phyloP scores from a whole-genome alignment of 1,284 basidiomycete genomes.

The Trichosporon sp. region DNA sequence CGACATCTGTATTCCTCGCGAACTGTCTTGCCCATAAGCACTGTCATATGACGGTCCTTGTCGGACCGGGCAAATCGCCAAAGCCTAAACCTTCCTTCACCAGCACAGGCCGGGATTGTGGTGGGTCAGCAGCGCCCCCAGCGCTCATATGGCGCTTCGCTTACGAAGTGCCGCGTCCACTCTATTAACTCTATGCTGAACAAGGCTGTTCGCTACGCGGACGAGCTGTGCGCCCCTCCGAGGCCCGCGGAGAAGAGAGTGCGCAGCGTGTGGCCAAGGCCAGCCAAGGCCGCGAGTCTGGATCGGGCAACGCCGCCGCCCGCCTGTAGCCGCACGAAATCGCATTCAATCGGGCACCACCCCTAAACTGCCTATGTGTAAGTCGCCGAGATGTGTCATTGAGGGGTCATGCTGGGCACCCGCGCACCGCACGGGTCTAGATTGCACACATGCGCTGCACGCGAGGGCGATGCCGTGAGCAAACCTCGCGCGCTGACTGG shows the following conservation, averaged over 20 bases:
- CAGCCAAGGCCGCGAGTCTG: neutral
- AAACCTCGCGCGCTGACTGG: neutral
- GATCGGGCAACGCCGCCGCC: neutral
- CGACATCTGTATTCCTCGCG: neutral
- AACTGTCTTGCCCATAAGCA: neutral
- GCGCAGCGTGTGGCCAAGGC: neutral
- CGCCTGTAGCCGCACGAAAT: neutral
- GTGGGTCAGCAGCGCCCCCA: neutral
- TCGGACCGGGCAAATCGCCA: neutral
- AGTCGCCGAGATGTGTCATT: neutral
- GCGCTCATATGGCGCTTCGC: neutral
- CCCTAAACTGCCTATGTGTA: neutral
- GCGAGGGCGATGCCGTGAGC: neutral
- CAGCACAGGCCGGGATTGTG: neutral
- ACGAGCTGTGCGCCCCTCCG: neutral
- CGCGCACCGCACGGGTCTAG: neutral
- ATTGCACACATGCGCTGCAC: neutral
- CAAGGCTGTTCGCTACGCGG: neutral
- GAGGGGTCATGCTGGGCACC: neutral
- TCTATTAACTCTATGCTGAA: neutral
- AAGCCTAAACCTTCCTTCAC: neutral
- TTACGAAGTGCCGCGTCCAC: neutral
- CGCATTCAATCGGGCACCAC: neutral
- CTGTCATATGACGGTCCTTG: neutral
- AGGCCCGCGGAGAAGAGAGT: neutral